These are phyloP conservation scores for Globisporangium viniferum DNA, from an alignment of 352 stramenopile species.

Conservation along the genomic window DNA sequence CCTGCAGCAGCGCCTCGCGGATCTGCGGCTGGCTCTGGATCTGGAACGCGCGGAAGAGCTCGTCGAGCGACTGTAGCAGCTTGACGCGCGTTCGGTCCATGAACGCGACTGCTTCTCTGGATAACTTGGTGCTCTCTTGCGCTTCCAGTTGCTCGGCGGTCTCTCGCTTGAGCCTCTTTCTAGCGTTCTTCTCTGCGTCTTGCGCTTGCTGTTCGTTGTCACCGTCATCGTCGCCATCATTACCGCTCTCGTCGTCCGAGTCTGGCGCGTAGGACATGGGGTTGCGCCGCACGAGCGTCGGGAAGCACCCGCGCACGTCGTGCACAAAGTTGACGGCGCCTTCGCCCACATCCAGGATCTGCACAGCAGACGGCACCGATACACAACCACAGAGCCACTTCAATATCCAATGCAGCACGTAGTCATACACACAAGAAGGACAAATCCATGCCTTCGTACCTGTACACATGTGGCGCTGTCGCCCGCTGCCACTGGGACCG, in stretches of 20 bases:
- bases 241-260: slow-evolving; percentile 29
- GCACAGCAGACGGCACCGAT: not conserved
- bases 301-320: slow-evolving; percentile 59
- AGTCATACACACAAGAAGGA: slow-evolving; percentile 11
- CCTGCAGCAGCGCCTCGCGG: slow-evolving; percentile 19
- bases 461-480: slow-evolving; percentile 8
- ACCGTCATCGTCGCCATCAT: slow-evolving; percentile 10
- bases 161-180: slow-evolving; percentile 12
- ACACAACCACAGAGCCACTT: not conserved
- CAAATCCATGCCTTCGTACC: slow-evolving; percentile 6
- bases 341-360: slow-evolving; percentile 65
- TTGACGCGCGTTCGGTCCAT: slow-evolving; percentile 40
- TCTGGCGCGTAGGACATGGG: slow-evolving; percentile 28
- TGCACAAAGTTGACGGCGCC: slow-evolving; percentile 46
- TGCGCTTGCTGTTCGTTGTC: not conserved
- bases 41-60: slow-evolving; percentile 38
- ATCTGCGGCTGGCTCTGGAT: slow-evolving; percentile 33
- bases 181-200: not conserved
- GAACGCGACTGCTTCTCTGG: slow-evolving; percentile 22
- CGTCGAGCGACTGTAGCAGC: slow-evolving; percentile 33
- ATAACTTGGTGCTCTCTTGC: not conserved
- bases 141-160: not conserved
- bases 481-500: slow-evolving; percentile 20
- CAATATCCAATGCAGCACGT: too few species aligned
- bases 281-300: slow-evolving; percentile 54